Evolutionary conservation across 2,329 filamentous ascomycete genomes (phyloP).

Genomic region (Clarireedia hainanense): DNA sequence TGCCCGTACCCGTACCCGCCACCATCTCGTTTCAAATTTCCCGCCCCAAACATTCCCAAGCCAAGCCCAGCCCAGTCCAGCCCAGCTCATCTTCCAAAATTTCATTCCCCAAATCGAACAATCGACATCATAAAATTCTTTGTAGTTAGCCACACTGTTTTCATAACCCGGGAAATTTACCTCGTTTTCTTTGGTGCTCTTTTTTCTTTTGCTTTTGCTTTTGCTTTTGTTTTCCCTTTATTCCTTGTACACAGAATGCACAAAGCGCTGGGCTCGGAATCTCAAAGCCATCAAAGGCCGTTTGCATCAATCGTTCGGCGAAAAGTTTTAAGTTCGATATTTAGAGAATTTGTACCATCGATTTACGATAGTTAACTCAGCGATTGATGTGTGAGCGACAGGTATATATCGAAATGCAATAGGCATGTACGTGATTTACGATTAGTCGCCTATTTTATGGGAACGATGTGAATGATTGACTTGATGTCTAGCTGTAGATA

Average conservation of each 20-base stretch:
- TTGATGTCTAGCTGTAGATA: slow-evolving; percentile 5
- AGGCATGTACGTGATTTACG: slow-evolving; percentile 10
- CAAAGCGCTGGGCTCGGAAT: too few species aligned
- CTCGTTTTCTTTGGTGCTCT: neutral
- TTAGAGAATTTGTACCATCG: too few species aligned
- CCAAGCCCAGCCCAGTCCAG: too few species aligned
- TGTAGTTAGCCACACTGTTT: neutral
- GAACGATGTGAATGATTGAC: slow-evolving; percentile 2
- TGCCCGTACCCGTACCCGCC: too few species aligned
- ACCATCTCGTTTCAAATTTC: too few species aligned
- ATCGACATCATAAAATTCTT: neutral
- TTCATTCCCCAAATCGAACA: neutral
- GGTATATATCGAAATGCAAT: slow-evolving; percentile 2
- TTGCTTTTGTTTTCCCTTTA: neutral
- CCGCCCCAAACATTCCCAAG: too few species aligned
- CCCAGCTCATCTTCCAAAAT: too few species aligned
- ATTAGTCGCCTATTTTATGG: slow-evolving; percentile 11
- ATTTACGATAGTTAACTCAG: neutral
- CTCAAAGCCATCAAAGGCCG: neutral
- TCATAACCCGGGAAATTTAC: neutral
- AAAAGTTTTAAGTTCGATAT: too few species aligned
- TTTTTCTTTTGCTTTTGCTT: neutral
- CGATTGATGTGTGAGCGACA: neutral
- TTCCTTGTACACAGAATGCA: neutral
- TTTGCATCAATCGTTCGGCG: neutral